Base-by-base conservation (phyloP, 139 green algal genomes). In the Monoraphidium neglectum region DNA sequence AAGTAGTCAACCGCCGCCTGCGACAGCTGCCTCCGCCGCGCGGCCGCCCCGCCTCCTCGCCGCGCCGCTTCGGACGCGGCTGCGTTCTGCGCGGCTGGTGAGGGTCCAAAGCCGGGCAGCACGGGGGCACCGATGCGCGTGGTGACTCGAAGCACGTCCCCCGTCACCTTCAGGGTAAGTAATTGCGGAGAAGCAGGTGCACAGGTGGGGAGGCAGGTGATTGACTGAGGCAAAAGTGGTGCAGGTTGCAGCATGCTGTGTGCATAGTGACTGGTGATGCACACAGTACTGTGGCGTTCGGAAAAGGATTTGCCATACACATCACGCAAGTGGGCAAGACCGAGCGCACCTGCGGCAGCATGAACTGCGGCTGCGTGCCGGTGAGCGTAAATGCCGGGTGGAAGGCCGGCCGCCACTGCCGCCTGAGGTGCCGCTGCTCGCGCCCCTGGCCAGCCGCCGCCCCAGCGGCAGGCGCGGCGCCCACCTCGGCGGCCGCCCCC, bases 301-400 rank as follows among this genome's bases (percentile, higher is more conserved):
- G n/a, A n/a, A n/a, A n/a, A n/a, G n/a, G n/a, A n/a, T n/a, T n/a
- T n/a, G n/a, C n/a, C n/a, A n/a, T n/a, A n/a, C n/a, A n/a, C n/a
- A n/a, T n/a, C n/a, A n/a, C n/a, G n/a, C n/a, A n/a, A n/a, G n/a
- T n/a, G n/a, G n/a, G n/a, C n/a, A n/a, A n/a, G n/a, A n/a, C 35
- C 49, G 38, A 35, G 21, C 78, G 0, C 40, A 83, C 83, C 83
- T 88, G 83, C 35, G 83, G 83, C 47, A 86, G 3, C 37, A 88
- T 26, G 1, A 89, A 1, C 0, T 67, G 70, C 2, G 84, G 84
- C 66, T 89, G 84, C 33, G 72, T 78, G n/a, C 77, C 80, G 37
- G 71, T 61, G 15, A 85, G 78, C 33, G 81, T 86, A 36, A 83
- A 71, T 6, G 71, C 63, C 3, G 79, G 74, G 54, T 89, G 84